Evolutionary conservation across 345 rosid species (phyloP).

Genomic region (Corchorus olitorius): DNA sequence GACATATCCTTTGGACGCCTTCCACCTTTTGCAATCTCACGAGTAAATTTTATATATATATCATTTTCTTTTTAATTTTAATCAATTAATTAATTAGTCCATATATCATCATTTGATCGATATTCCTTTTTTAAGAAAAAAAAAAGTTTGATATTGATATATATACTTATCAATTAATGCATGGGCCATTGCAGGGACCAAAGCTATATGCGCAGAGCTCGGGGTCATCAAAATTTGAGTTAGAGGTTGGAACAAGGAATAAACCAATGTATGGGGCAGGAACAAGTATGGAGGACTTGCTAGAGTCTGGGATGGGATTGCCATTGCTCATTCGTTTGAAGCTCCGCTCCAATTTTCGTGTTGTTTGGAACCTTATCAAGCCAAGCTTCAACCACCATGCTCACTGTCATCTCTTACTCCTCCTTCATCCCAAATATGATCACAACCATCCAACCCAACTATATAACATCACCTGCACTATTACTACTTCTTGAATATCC

Average conservation of each 20-base stretch:
- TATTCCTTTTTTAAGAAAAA: too few species aligned
- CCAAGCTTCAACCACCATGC: conserved; percentile 55
- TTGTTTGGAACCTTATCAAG: conserved; percentile 59
- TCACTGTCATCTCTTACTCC: conserved; percentile 50
- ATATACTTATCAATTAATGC: neutral
- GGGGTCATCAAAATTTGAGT: conserved; percentile 38
- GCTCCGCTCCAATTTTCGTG: conserved; percentile 47
- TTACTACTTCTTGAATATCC: neutral
- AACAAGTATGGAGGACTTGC: conserved; percentile 72
- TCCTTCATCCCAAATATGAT: conserved; percentile 38
- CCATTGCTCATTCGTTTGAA: conserved; percentile 49
- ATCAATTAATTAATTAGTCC: too few species aligned
- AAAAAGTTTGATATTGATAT: too few species aligned
- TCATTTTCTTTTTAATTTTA: neutral
- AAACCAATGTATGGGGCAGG: conserved; percentile 90
- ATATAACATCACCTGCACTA: conserved; percentile 43
- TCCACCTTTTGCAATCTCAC: conserved; percentile 52
- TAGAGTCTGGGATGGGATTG: conserved; percentile 66
- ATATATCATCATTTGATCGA: too few species aligned
- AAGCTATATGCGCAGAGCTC: conserved; percentile 54
- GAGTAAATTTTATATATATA: too few species aligned
- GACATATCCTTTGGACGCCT: conserved; percentile 61
- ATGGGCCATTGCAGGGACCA: conserved; percentile 39
- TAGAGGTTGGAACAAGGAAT: conserved; percentile 60
- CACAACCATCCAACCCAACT: conserved; percentile 40